These are phyloP conservation scores for Fraxinus sp. DNA, from an alignment of 305 asterid genomes.

Conservation along the genomic window DNA sequence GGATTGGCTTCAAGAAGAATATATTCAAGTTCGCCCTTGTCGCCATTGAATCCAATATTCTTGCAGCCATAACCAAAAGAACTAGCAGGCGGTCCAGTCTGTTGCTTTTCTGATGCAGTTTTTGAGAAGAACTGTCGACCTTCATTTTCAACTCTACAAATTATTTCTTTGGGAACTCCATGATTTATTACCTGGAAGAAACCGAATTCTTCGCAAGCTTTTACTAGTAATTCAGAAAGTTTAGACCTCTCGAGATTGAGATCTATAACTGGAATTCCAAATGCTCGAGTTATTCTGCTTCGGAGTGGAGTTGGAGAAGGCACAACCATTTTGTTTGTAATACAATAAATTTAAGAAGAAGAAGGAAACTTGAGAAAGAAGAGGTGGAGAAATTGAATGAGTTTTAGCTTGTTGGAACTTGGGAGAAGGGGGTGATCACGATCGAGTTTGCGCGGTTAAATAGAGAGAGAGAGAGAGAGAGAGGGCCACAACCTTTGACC, in stretches of 20 bases:
- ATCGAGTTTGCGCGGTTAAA: slow-evolving; percentile 32
- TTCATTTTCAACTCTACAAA: slow-evolving; percentile 37
- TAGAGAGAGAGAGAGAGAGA: slow-evolving; percentile 20
- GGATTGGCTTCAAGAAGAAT: slow-evolving; percentile 51
- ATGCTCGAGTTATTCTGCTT: slow-evolving; percentile 33
- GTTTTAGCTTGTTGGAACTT: background rate
- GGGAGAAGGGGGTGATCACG: slow-evolving; percentile 9
- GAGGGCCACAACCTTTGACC: slow-evolving; percentile 1
- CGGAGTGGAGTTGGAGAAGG: slow-evolving; percentile 32
- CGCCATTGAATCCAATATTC: slow-evolving; percentile 67
- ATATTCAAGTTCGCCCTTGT: slow-evolving; percentile 63
- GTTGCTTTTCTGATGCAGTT: slow-evolving; percentile 41
- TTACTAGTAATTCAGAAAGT: slow-evolving; percentile 31
- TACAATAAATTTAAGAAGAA: no score
- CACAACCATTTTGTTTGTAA: slow-evolving; percentile 22
- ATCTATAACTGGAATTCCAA: slow-evolving; percentile 50
- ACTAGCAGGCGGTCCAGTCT: slow-evolving; percentile 39
- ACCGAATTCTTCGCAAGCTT: slow-evolving; percentile 62
- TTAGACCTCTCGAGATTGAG: slow-evolving; percentile 35
- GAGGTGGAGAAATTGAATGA: background rate
- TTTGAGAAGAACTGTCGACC: slow-evolving; percentile 41
- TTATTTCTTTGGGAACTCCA: slow-evolving; percentile 39
- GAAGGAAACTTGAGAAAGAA: background rate
- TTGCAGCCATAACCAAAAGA: slow-evolving; percentile 72
- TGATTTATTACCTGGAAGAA: slow-evolving; percentile 61